Percentiles rank a stretch among this genome's conserved stretches.
Evolutionary conservation across 31 red algal genomes (phyloP).

Genomic region (Asparagopsis taxiformis): DNA sequence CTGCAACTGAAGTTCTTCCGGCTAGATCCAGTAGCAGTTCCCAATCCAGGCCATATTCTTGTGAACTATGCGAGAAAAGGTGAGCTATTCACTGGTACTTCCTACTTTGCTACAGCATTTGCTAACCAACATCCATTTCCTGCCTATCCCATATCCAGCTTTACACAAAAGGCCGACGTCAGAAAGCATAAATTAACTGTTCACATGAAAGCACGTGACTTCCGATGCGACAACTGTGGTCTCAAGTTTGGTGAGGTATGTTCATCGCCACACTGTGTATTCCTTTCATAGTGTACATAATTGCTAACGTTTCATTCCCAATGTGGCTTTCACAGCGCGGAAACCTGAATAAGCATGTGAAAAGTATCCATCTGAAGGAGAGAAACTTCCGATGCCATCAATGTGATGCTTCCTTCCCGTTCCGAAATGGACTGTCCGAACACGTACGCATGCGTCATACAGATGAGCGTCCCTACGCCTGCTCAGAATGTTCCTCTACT

Average conservation of each 20-base stretch:
- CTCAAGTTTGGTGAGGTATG: slow-evolving; percentile 74
- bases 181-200: slow-evolving; percentile 77
- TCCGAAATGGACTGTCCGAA: slow-evolving; percentile 67
- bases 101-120: background rate
- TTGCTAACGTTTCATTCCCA: background rate
- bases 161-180: slow-evolving; percentile 69
- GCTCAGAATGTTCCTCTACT: slow-evolving; percentile 44
- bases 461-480: slow-evolving; percentile 63
- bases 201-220: slow-evolving; percentile 70
- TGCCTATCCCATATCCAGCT: slow-evolving; percentile 9
- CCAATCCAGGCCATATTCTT: slow-evolving; percentile 17
- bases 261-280: background rate
- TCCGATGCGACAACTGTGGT: slow-evolving; percentile 46
- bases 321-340: slow-evolving; percentile 18
- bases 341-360: slow-evolving; percentile 71
- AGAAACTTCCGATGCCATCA: slow-evolving; percentile 62
- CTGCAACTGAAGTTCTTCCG: slow-evolving; percentile 12
- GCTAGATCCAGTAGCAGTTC: background rate
- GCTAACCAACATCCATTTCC: background rate
- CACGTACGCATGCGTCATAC: slow-evolving; percentile 64
- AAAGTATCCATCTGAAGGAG: slow-evolving; percentile 72
- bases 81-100: background rate
- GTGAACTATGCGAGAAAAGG: slow-evolving; percentile 63
- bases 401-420: slow-evolving; percentile 65
- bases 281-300: background rate